These are phyloP conservation scores for Rhododendron mucronatum DNA, from an alignment of 148 eudicot species.

Conservation along the genomic window DNA sequence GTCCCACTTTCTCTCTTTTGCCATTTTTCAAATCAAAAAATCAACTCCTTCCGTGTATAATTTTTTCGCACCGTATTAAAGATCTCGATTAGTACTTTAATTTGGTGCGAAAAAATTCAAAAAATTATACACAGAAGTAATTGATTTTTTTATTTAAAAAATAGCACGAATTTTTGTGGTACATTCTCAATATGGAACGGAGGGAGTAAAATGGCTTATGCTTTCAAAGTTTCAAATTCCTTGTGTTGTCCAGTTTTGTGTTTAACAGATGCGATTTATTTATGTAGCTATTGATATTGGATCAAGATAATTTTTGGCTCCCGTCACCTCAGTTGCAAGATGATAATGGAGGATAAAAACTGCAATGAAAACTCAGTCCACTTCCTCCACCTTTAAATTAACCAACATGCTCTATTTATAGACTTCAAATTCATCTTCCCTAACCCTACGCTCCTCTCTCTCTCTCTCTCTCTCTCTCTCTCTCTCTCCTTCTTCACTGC, in stretches of 20 bases:
- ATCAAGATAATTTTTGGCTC: too few relatives aligned
- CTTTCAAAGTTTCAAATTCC: neutral
- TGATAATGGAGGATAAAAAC: neutral
- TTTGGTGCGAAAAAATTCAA: too few relatives aligned
- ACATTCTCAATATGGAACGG: too few relatives aligned
- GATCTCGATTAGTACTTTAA: too few relatives aligned
- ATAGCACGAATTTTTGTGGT: too few relatives aligned
- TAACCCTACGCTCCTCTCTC: constrained; percentile 5
- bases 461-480: neutral
- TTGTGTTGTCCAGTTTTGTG: neutral
- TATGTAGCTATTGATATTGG: neutral
- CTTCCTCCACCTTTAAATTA: neutral
- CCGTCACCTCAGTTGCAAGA: neutral
- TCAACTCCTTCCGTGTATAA: too few relatives aligned
- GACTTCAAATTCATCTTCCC: constrained; percentile 6
- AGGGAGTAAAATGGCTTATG: neutral
- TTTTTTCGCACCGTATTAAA: too few relatives aligned
- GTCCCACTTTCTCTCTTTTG: too few relatives aligned
- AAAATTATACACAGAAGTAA: too few relatives aligned
- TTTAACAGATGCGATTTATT: neutral
- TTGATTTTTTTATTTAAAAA: too few relatives aligned
- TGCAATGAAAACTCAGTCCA: neutral
- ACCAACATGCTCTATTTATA: constrained; percentile 14
- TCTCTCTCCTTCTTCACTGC: neutral
- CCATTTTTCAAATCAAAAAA: too few relatives aligned